Conservation (phyloP, 768 basidiomycete genomes). For the Lactarius hengduanensis region DNA sequence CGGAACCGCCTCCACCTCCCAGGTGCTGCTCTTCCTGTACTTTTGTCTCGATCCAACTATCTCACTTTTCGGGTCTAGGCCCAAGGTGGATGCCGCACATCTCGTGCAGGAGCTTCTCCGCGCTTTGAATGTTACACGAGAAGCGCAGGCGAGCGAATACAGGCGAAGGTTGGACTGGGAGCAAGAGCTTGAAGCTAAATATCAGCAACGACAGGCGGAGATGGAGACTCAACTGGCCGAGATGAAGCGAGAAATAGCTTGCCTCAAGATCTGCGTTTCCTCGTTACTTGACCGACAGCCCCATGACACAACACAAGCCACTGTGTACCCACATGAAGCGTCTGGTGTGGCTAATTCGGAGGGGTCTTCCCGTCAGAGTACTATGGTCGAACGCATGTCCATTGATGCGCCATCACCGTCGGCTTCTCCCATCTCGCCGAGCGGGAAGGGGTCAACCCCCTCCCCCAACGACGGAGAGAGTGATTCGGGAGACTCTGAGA, state of each 20-base stretch:
- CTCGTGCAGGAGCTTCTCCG: slow-evolving; percentile 61
- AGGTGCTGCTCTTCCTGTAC: slow-evolving; percentile 12
- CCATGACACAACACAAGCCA: slow-evolving; percentile 1
- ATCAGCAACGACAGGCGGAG: slow-evolving; percentile 52
- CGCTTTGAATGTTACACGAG: slow-evolving; percentile 54
- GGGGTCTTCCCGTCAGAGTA: background rate
- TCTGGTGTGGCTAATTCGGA: slow-evolving; percentile 6
- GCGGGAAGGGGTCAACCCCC: slow-evolving; percentile 32
- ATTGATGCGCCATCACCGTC: slow-evolving; percentile 38
- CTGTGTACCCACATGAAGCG: slow-evolving; percentile 3
- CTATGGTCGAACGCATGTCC: slow-evolving; percentile 16
- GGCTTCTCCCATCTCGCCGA: slow-evolving; percentile 33
- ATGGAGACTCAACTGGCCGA: slow-evolving; percentile 55
- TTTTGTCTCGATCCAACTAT: background rate
- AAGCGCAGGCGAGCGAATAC: slow-evolving; percentile 60
- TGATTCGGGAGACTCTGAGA: slow-evolving; percentile 34
- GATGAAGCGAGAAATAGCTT: slow-evolving; percentile 53
- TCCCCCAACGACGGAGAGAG: slow-evolving; percentile 7
- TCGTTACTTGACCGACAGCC: slow-evolving; percentile 8
- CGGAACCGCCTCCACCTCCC: slow-evolving; percentile 40
- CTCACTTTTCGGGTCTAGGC: slow-evolving; percentile 16
- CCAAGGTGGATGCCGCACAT: slow-evolving; percentile 34
- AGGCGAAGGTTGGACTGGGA: slow-evolving; percentile 66
- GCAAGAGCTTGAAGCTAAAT: slow-evolving; percentile 62
- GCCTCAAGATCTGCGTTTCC: slow-evolving; percentile 44